phyloP scores from a whole-genome alignment of 257 asterid species.

The Gardenia jasminoides region DNA sequence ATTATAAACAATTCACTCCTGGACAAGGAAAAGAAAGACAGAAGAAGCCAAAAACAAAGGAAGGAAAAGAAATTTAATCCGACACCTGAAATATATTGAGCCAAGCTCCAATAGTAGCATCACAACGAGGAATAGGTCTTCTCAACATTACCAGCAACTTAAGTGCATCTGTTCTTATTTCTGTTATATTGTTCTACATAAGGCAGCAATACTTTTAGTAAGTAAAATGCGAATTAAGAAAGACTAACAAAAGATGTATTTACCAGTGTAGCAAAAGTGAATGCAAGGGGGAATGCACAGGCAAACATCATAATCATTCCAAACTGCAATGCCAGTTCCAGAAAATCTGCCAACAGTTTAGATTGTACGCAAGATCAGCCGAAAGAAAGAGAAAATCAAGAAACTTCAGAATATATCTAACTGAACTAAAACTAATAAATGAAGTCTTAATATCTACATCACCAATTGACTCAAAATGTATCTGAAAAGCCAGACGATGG shows the following conservation, averaged over 20 bases:
- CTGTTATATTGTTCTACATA: constrained; percentile 74
- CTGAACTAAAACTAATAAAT: too few species aligned
- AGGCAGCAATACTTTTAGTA: not conserved
- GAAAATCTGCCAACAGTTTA: constrained; percentile 60
- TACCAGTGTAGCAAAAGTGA: constrained; percentile 91
- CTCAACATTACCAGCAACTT: constrained; percentile 85
- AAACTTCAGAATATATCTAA: not conserved
- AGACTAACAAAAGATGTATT: not conserved
- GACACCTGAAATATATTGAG: constrained; percentile 86
- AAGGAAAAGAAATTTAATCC: not conserved
- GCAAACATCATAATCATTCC: constrained; percentile 99
- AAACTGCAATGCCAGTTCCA: constrained; percentile 91
- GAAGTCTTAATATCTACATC: not conserved
- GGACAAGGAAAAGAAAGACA: not conserved
- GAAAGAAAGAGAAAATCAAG: not conserved
- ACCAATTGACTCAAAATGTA: not conserved
- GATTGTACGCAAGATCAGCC: not conserved
- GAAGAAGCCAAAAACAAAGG: not conserved
- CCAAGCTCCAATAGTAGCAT: constrained; percentile 96
- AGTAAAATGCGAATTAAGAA: not conserved
- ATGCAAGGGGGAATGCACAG: constrained; percentile 95
- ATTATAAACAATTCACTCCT: not conserved
- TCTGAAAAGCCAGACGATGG: not conserved
- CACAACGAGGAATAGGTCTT: constrained; percentile 84
- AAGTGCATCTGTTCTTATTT: constrained; percentile 91